Evolutionary conservation across 345 rosid species (phyloP).

Genomic region (Dovyalis caffra): DNA sequence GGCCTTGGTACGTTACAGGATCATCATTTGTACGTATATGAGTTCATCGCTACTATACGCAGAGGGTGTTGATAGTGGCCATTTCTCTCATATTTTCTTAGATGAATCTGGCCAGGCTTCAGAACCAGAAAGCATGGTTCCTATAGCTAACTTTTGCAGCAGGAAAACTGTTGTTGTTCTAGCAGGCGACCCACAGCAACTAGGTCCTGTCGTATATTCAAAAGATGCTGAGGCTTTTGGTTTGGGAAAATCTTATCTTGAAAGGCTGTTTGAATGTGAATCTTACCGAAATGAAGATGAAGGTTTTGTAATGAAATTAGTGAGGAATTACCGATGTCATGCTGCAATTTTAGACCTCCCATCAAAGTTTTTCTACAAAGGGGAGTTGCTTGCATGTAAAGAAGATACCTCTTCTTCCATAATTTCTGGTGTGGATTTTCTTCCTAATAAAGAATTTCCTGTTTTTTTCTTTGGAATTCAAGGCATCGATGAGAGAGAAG

Average conservation of each 20-base stretch:
- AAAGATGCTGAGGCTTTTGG: conserved; percentile 59
- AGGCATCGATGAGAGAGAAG: conserved; percentile 93
- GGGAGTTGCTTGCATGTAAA: conserved; percentile 70
- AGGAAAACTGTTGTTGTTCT: conserved; percentile 72
- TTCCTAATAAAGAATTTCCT: conserved; percentile 70
- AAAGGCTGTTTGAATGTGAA: conserved; percentile 60
- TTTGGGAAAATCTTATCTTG: conserved; percentile 68
- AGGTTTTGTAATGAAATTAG: conserved; percentile 62
- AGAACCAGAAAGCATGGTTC: conserved; percentile 84
- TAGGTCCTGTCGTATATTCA: conserved; percentile 81
- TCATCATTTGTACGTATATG: conserved; percentile 75
- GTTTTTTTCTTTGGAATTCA: conserved; percentile 75
- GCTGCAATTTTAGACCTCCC: conserved; percentile 79
- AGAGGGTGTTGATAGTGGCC: conserved; percentile 64
- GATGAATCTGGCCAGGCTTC: conserved; percentile 95
- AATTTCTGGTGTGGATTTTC: conserved; percentile 36
- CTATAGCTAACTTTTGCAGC: conserved; percentile 56
- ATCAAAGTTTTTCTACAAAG: conserved; percentile 68
- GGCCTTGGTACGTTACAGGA: conserved; percentile 50
- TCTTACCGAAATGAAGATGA: conserved; percentile 49
- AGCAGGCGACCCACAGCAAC: conserved; percentile 90
- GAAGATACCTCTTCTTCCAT: conserved; percentile 45
- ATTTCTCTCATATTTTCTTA: conserved; percentile 84
- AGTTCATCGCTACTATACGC: conserved; percentile 67
- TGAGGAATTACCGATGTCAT: conserved; percentile 75